Evolutionary conservation across 1,284 basidiomycete species (phyloP), one percentile per base, ranked within the genome.

Genomic region (Mycena sp.): DNA sequence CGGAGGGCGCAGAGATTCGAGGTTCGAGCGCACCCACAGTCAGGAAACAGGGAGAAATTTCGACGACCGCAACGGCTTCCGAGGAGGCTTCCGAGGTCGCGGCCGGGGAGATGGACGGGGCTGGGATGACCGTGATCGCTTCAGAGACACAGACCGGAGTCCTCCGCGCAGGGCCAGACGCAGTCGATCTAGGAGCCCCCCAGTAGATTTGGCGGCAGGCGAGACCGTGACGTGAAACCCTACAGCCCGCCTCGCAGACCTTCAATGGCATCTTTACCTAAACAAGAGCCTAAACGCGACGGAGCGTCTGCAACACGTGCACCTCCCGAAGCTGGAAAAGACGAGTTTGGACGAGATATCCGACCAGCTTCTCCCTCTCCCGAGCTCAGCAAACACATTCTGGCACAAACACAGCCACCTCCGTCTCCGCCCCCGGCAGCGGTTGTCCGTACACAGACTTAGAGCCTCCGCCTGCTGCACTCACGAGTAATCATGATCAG

Each of bases 311-410:
- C 67, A 23, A 43, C 71, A 41, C 69, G 64, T 58, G 49, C 70
- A 19, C 51, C 26, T 48, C 72, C 68, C 68, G 74, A 77, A 64
- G 64, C 76, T 30, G 85, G 79, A 63, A 91, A 87, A 75, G 91
- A 93, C 81, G 91, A 93, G 75, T 93, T 93, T 75, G 91, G 92
- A 69, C 85, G 92, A 71, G 91, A 93, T 74, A 83, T 92, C 71
- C 83, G 91, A 71, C 78, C 82, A 35, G 74, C 77, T 58, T 85
- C 86, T 37, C 81, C 82, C 50, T 73, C 61, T 61, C 73, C 23
- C 61, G 67, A 63, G 72, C 78, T 78, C 79, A 52, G 76, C 75
- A 68, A 72, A 71, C 68, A 71, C 72, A 55, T 61, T 69, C 32
- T 7, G 32, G 9, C 32, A 72, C 67, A 75, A 69, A 65, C 76